Evolutionary conservation across 768 basidiomycete genomes (phyloP).

Genomic region (Candolleomyces aberdarensis): DNA sequence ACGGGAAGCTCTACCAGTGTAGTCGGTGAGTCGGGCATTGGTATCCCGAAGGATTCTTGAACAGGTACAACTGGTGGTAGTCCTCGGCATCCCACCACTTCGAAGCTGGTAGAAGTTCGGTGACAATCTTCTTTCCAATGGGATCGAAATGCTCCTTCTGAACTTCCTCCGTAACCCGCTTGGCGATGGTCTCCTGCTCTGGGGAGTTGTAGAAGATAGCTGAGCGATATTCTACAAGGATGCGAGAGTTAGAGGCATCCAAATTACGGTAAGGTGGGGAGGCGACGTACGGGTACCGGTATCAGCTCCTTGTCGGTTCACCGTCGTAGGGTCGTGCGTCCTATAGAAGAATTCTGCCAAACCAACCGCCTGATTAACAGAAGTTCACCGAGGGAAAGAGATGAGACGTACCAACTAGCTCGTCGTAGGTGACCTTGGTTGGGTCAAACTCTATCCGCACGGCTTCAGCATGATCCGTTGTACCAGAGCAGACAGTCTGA

Average conservation of each 20-base stretch:
- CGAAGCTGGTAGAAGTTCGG: slow-evolving; percentile 65
- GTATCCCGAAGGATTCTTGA: slow-evolving; percentile 85
- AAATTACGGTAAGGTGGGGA: background rate
- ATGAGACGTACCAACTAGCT: slow-evolving; percentile 72
- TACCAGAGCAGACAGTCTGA: slow-evolving; percentile 70
- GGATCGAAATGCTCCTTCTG: slow-evolving; percentile 81
- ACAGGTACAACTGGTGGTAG: slow-evolving; percentile 80
- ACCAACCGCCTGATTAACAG: background rate
- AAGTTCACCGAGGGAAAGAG: background rate
- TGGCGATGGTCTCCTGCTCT: slow-evolving; percentile 71
- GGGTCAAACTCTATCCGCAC: slow-evolving; percentile 86
- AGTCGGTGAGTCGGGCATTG: slow-evolving; percentile 87
- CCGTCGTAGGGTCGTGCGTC: slow-evolving; percentile 88
- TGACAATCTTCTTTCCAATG: slow-evolving; percentile 71
- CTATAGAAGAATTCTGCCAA: slow-evolving; percentile 86
- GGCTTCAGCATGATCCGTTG: slow-evolving; percentile 88
- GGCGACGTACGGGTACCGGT: slow-evolving; percentile 65
- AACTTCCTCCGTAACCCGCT: slow-evolving; percentile 76
- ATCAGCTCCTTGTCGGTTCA: slow-evolving; percentile 77
- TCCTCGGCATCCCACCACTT: slow-evolving; percentile 83
- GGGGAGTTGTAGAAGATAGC: slow-evolving; percentile 80
- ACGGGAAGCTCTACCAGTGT: slow-evolving; percentile 58
- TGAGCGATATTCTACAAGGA: slow-evolving; percentile 78
- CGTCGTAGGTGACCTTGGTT: slow-evolving; percentile 67
- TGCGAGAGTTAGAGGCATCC: background rate